Conservation (phyloP, 441 rosid species). For the Kokia cookei region DNA sequence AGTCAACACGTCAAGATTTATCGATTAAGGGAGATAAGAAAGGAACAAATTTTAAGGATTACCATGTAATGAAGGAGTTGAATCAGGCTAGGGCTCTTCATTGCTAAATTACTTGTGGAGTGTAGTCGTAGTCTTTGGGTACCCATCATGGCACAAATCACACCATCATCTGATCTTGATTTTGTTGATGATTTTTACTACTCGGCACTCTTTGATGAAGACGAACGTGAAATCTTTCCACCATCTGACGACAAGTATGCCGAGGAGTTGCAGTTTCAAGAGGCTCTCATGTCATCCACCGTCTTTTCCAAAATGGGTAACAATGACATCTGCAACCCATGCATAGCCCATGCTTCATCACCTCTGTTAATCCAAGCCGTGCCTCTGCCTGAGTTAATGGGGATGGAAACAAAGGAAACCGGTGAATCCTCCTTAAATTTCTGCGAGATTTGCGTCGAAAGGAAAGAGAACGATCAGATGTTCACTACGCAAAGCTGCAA, state of each 20-base stretch:
- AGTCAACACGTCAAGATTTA: background rate
- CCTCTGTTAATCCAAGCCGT: background rate
- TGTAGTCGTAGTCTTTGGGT: background rate
- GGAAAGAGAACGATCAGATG: conserved; percentile 27
- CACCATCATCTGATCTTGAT: conserved; percentile 2
- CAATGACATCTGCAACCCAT: background rate
- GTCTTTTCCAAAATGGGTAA: conserved; percentile 4
- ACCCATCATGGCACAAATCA: background rate
- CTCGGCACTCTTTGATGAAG: conserved; percentile 12
- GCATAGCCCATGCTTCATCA: background rate
- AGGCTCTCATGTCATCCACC: conserved; percentile 27
- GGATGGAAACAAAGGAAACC: background rate
- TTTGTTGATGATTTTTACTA: conserved; percentile 19
- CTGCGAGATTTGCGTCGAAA: conserved; percentile 41
- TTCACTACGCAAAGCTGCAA: conserved; percentile 21
- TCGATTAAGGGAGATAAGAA: background rate
- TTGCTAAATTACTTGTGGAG: background rate
- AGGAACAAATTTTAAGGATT: background rate
- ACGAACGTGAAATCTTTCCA: conserved; percentile 1
- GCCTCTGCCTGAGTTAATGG: background rate
- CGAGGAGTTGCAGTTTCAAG: conserved; percentile 35
- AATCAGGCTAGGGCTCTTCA: background rate
- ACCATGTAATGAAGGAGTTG: background rate
- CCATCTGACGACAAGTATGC: conserved; percentile 35
- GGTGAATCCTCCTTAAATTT: conserved; percentile 26